A percentile compares a stretch with the other conserved stretches of the same genome.
Evolutionary conservation across 1,284 basidiomycete species (phyloP).

Genomic region (Exobasidium rhododendri): DNA sequence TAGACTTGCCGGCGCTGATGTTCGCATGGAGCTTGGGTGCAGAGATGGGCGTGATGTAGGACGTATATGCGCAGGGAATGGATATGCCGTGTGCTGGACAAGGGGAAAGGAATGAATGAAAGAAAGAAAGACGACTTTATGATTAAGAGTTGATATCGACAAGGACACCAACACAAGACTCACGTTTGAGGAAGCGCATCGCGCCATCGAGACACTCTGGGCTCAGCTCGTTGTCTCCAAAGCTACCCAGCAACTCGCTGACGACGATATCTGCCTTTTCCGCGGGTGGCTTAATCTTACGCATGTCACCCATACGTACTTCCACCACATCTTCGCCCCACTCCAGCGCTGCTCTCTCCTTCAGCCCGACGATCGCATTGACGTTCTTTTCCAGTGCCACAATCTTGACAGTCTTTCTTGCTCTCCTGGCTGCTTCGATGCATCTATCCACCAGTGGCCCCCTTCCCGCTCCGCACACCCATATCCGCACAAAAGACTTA

Average conservation of each 20-base stretch:
- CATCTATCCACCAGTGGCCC: conserved; percentile 88
- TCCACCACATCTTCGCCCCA: conserved; percentile 77
- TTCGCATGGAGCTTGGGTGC: conserved; percentile 81
- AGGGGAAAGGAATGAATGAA: neutral
- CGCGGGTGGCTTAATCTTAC: conserved; percentile 55
- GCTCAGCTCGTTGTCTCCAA: conserved; percentile 97
- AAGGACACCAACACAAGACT: conserved; percentile 12
- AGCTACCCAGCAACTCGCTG: conserved; percentile 91
- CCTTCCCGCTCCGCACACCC: conserved; percentile 87
- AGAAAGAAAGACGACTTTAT: conserved; percentile 63
- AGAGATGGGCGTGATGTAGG: conserved; percentile 86
- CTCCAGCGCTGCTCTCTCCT: conserved; percentile 57
- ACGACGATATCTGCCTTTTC: conserved; percentile 89
- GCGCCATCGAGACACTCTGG: conserved; percentile 98
- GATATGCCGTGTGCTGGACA: conserved; percentile 72
- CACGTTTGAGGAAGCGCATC: conserved; percentile 63
- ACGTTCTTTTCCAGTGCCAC: conserved; percentile 91
- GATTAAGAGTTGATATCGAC: conserved; percentile 63
- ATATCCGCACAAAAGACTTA: conserved; percentile 29
- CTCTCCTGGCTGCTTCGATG: conserved; percentile 72
- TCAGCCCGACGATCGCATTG: conserved; percentile 46
- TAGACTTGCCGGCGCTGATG: conserved; percentile 8
- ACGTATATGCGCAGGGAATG: conserved; percentile 92
- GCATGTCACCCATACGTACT: conserved; percentile 91
- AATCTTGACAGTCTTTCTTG: conserved; percentile 63